Conservation (phyloP, 495 filamentous ascomycete genomes). For the Terfezia claveryi region DNA sequence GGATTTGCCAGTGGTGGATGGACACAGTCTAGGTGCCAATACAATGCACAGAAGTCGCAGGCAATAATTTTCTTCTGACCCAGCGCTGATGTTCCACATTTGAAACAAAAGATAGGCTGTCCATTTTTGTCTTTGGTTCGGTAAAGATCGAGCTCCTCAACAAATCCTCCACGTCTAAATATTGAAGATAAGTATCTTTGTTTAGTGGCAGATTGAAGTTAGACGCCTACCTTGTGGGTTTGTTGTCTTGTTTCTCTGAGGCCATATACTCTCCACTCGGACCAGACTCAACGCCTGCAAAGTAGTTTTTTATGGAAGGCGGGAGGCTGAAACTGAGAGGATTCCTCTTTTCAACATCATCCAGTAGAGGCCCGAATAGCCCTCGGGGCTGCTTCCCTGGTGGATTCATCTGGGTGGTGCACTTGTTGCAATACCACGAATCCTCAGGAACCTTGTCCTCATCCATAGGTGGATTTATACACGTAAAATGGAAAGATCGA, state of each 20-base stretch:
- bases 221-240: background rate
- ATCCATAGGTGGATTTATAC: conserved; percentile 56
- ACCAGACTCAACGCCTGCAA: conserved; percentile 49
- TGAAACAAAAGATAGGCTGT: conserved; percentile 45
- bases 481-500: conserved; percentile 67
- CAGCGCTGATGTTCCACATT: conserved; percentile 38
- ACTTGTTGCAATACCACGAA: conserved; percentile 69
- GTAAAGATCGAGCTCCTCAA: conserved; percentile 44
- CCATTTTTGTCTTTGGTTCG: conserved; percentile 43
- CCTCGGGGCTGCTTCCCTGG: conserved; percentile 24
- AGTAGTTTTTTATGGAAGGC: conserved; percentile 41
- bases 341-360: conserved; percentile 37
- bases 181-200: conserved; percentile 17
- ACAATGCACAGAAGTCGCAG: conserved; percentile 58
- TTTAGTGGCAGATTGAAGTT: background rate
- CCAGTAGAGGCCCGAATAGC: conserved; percentile 37
- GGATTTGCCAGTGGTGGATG: conserved; percentile 63
- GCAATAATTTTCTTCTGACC: conserved; percentile 43
- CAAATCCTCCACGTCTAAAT: conserved; percentile 24
- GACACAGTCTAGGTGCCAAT: conserved; percentile 83
- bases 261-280: conserved; percentile 52
- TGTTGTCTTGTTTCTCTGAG: conserved; percentile 23
- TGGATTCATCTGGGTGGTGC: conserved; percentile 25
- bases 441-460: conserved; percentile 39
- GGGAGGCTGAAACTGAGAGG: conserved; percentile 57